These are phyloP conservation scores for Boletus barrowsii DNA, from an alignment of 768 basidiomycete genomes.

Conservation along the genomic window DNA sequence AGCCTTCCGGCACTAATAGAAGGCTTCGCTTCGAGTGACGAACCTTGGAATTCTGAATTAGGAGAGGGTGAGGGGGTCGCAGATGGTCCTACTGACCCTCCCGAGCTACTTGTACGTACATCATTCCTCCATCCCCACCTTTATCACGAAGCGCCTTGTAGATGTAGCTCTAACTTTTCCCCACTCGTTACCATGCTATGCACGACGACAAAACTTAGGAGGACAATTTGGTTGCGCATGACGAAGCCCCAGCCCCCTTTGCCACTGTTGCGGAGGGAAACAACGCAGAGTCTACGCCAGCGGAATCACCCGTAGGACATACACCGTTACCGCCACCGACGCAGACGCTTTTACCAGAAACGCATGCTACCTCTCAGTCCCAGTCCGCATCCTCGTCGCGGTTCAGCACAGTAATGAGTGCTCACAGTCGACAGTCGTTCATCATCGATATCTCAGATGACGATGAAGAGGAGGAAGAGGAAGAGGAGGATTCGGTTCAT, in stretches of 20 bases:
- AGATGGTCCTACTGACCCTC: constrained; percentile 8
- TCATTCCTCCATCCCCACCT: constrained; percentile 15
- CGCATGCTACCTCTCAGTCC: neutral
- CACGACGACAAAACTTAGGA: constrained; percentile 13
- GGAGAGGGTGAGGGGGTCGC: constrained; percentile 29
- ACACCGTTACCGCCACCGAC: neutral
- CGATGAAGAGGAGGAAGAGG: constrained; percentile 27
- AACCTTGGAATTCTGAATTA: constrained; percentile 28
- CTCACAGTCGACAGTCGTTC: constrained; percentile 24
- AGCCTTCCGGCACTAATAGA: constrained; percentile 32
- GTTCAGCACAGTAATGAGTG: constrained; percentile 26
- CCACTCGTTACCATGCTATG: constrained; percentile 15
- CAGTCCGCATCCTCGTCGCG: constrained; percentile 15
- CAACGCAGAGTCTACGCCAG: neutral
- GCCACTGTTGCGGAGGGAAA: neutral
- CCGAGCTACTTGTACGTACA: constrained; percentile 26
- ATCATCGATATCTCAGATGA: constrained; percentile 34
- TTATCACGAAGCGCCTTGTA: constrained; percentile 28
- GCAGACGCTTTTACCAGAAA: constrained; percentile 11
- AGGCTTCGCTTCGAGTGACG: constrained; percentile 14
- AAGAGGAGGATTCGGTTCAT: constrained; percentile 11
- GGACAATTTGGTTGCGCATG: constrained; percentile 3
- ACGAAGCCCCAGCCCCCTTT: constrained; percentile 1
- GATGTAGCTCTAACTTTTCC: constrained; percentile 30
- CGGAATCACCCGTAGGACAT: neutral